Evolutionary conservation across 306 rosid genomes (phyloP).

Genomic region (Oemleria cerasiformis): DNA sequence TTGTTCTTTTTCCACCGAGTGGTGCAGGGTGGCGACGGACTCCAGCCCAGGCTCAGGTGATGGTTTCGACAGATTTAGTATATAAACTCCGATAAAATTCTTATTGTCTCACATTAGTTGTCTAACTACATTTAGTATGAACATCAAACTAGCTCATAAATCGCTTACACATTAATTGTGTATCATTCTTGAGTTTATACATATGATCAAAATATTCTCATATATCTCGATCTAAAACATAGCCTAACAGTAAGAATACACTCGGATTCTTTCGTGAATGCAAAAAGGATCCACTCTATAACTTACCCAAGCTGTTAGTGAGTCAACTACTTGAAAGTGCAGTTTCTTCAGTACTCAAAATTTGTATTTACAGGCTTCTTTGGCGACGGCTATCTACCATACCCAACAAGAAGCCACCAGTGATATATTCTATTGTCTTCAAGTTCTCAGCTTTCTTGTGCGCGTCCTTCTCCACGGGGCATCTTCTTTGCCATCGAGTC

Average conservation of each 20-base stretch:
- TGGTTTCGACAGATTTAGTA: too few relatives aligned
- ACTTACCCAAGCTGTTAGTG: neutral
- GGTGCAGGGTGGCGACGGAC: too few relatives aligned
- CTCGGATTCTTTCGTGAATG: neutral
- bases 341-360: slow-evolving; percentile 6
- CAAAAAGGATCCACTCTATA: neutral
- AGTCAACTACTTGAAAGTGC: neutral
- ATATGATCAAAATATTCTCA: neutral
- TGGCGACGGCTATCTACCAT: too few relatives aligned
- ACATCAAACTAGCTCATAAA: too few relatives aligned
- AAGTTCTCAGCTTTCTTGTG: slow-evolving; percentile 14
- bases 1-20: too few relatives aligned
- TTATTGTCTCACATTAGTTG: too few relatives aligned
- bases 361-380: slow-evolving; percentile 23
- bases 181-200: too few relatives aligned
- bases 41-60: too few relatives aligned
- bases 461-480: slow-evolving; percentile 67
- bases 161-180: too few relatives aligned
- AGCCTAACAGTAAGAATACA: neutral
- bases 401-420: neutral
- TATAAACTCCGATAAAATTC: too few relatives aligned
- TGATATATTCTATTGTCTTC: slow-evolving; percentile 4
- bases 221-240: neutral
- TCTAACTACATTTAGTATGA: too few relatives aligned
- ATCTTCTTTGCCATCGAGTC: slow-evolving; percentile 74